phyloP scores from a whole-genome alignment of 805 yeast genomes.

The Spathaspora arborariae region DNA sequence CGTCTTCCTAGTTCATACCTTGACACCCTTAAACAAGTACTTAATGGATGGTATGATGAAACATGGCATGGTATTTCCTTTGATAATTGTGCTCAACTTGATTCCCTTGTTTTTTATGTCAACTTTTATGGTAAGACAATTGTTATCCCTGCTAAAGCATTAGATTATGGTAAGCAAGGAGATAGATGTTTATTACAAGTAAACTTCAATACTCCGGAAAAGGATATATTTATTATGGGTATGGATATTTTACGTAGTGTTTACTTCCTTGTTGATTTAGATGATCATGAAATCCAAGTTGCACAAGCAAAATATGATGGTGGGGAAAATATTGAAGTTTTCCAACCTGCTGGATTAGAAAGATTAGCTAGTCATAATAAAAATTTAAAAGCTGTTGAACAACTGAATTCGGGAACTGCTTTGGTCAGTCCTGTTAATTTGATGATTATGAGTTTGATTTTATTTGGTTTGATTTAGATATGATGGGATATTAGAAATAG shows the following conservation, averaged over 20 bases:
- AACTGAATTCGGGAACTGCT: background rate
- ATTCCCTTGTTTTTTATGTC: constrained; percentile 25
- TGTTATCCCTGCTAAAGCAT: constrained; percentile 37
- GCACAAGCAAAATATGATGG: constrained; percentile 30
- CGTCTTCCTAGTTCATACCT: constrained; percentile 41
- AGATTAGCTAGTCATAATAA: background rate
- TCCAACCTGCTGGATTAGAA: constrained; percentile 1
- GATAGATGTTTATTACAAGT: background rate
- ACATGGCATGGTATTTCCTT: constrained; percentile 40
- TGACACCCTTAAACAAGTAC: constrained; percentile 26
- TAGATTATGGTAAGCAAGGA: background rate
- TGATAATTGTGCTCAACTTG: constrained; percentile 34
- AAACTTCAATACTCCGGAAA: constrained; percentile 4
- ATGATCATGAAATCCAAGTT: constrained; percentile 50
- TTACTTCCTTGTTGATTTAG: constrained; percentile 62
- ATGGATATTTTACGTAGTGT: constrained; percentile 61
- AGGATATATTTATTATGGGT: constrained; percentile 44
- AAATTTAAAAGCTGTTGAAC: background rate
- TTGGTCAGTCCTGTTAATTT: background rate
- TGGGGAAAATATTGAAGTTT: constrained; percentile 39
- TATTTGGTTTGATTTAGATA: background rate
- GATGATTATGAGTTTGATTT: background rate
- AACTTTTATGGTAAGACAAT: constrained; percentile 59
- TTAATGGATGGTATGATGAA: constrained; percentile 32
- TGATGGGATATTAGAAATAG: background rate